These are phyloP conservation scores for Thymus mandschuricus DNA, from an alignment of 257 asterid species.

Conservation along the genomic window DNA sequence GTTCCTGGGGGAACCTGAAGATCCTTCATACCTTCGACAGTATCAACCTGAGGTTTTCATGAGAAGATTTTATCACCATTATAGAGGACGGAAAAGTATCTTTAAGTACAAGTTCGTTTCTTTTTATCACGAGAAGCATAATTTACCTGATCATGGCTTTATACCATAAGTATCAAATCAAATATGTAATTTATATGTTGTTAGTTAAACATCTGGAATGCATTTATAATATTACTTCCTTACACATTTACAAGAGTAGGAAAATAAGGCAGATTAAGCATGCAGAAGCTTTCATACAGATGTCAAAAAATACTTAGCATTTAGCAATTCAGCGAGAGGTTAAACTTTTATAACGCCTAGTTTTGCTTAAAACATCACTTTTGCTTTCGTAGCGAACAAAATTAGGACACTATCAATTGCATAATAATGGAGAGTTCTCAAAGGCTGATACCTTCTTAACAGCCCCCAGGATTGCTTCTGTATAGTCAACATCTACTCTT, in stretches of 20 bases:
- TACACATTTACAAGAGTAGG: not conserved
- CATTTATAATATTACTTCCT: not conserved
- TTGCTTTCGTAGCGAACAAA: constrained; percentile 7
- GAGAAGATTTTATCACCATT: constrained; percentile 23
- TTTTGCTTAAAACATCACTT: not conserved
- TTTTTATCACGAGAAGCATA: constrained; percentile 19
- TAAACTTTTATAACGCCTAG: not conserved
- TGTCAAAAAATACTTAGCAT: not conserved
- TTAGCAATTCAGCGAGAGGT: constrained; percentile 20
- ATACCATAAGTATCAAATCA: constrained; percentile 18
- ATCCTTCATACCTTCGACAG: constrained; percentile 84
- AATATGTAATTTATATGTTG: constrained; percentile 4
- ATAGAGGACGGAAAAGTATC: constrained; percentile 15
- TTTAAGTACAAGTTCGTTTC: constrained; percentile 13
- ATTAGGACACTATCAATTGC: constrained; percentile 1
- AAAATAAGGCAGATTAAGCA: constrained; percentile 2
- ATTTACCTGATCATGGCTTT: constrained; percentile 11
- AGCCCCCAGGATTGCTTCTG: constrained; percentile 92
- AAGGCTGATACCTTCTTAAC: constrained; percentile 62
- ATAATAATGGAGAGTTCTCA: constrained; percentile 11
- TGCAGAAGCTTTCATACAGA: constrained; percentile 6
- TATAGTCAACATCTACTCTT: constrained; percentile 68
- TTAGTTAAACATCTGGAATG: constrained; percentile 10
- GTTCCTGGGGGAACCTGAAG: constrained; percentile 86
- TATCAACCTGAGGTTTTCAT: constrained; percentile 64